A percentile compares a stretch with the other conserved stretches of the same genome.
These are phyloP conservation scores for Kurtzmaniella natalensis DNA, from an alignment of 1,139 yeast genomes.

Conservation along the genomic window DNA sequence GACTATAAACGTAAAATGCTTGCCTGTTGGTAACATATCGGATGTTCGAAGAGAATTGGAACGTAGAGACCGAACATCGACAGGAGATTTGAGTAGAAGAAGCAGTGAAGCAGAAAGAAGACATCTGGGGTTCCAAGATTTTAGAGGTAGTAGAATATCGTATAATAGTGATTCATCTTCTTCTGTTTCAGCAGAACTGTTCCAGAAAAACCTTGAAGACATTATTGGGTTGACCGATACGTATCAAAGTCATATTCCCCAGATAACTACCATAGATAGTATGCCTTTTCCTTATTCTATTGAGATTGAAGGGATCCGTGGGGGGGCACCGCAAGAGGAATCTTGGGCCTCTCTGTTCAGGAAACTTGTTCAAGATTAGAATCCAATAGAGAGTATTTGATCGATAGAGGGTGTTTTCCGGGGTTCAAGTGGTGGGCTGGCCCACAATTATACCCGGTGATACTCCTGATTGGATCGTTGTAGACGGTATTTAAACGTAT, in stretches of 20 bases:
- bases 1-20: constrained; percentile 33
- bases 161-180: neutral
- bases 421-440: no score
- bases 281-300: constrained; percentile 63
- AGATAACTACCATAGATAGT: constrained; percentile 61
- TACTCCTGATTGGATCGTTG: no score
- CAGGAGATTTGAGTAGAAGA: neutral
- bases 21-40: constrained; percentile 16
- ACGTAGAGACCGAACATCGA: neutral
- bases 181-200: constrained; percentile 9
- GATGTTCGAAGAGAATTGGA: neutral
- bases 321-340: constrained; percentile 21
- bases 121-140: neutral
- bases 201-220: constrained; percentile 40
- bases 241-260: constrained; percentile 67
- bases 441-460: no score
- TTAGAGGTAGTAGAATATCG: no score
- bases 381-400: no score
- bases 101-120: neutral
- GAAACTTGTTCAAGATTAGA: no score
- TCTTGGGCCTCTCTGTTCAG: constrained; percentile 49
- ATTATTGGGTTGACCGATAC: constrained; percentile 50
- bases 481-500: no score
- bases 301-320: constrained; percentile 19
- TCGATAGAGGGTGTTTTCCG: no score